Evolutionary conservation across 129 eudicot genomes (phyloP).

Genomic region (Arctium minus): DNA sequence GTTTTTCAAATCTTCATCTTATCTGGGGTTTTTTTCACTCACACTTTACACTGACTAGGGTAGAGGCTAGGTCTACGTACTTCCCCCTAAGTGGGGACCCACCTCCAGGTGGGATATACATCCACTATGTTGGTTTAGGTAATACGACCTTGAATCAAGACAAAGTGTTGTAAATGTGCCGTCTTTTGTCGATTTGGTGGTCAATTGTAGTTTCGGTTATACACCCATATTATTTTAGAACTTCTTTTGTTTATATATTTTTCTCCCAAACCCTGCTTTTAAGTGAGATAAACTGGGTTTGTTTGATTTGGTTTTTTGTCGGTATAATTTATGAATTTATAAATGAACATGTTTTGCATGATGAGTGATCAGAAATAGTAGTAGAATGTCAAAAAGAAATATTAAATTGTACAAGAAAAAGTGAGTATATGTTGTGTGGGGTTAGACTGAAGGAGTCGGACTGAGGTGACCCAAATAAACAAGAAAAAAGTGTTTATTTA

Average conservation of each 20-base stretch:
- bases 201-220: not conserved
- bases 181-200: not conserved
- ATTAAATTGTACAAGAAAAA: not conserved
- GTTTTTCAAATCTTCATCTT: not conserved
- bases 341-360: not conserved
- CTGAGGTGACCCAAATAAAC: not conserved
- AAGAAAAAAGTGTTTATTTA: not conserved
- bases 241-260: not conserved
- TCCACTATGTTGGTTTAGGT: too few relatives aligned
- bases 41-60: not conserved
- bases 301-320: too few relatives aligned
- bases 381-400: not conserved
- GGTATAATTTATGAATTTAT: too few relatives aligned
- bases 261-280: not conserved
- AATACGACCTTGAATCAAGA: too few relatives aligned
- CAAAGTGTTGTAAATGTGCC: not conserved
- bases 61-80: not conserved
- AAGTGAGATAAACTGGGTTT: not conserved
- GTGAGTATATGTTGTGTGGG: not conserved
- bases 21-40: not conserved
- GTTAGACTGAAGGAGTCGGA: constrained; percentile 7
- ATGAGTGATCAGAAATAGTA: not conserved
- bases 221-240: not conserved
- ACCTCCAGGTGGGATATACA: too few relatives aligned
- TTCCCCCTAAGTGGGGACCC: not conserved